Evolutionary conservation across 306 rosid species (phyloP).

Genomic region (Clitoria ternatea): DNA sequence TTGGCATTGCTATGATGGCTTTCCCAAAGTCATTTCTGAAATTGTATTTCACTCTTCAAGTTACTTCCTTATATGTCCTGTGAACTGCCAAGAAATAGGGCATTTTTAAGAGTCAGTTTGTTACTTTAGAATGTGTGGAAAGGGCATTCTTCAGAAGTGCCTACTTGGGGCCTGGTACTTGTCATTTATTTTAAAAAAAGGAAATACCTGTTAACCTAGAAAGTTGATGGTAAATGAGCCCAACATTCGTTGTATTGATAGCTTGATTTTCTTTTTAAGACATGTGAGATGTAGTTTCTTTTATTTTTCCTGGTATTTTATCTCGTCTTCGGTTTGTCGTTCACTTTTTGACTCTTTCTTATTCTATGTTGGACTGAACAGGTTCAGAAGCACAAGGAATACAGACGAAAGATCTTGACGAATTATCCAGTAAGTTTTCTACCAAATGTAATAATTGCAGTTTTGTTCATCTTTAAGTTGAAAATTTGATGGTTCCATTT

Average conservation of each 20-base stretch:
- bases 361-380: conserved; percentile 36
- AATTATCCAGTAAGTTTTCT: conserved; percentile 60
- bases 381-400: conserved; percentile 79
- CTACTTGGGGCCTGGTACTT: background rate
- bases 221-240: background rate
- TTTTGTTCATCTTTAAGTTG: background rate
- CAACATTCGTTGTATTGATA: background rate
- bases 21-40: background rate
- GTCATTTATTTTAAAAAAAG: no score
- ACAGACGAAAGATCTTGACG: conserved; percentile 58
- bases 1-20: background rate
- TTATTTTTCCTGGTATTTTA: background rate
- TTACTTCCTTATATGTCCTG: background rate
- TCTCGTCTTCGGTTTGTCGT: background rate
- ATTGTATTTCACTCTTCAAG: background rate
- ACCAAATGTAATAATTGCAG: background rate
- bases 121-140: background rate
- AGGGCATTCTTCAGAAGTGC: background rate
- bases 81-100: background rate
- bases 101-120: background rate
- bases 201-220: background rate
- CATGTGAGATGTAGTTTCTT: background rate
- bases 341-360: background rate
- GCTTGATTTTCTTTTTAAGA: background rate
- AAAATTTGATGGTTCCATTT: conserved; percentile 8